These are phyloP conservation scores for Auricularia sp. DNA, from an alignment of 768 basidiomycete species.

Conservation along the genomic window DNA sequence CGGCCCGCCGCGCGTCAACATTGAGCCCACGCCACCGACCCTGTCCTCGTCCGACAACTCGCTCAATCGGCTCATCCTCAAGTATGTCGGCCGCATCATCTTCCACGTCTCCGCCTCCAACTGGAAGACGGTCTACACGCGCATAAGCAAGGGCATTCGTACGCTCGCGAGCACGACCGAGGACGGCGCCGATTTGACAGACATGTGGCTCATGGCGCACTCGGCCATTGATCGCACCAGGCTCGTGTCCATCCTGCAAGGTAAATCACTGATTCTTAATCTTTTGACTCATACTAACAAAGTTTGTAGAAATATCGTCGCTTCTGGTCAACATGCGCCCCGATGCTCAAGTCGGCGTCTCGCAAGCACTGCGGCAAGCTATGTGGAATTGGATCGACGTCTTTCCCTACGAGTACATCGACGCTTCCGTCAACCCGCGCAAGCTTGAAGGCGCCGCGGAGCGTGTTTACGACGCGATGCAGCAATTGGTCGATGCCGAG, in stretches of 20 bases:
- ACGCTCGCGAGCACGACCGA: constrained; percentile 38
- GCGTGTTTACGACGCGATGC: constrained; percentile 74
- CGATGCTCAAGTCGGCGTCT: constrained; percentile 62
- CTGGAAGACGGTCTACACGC: constrained; percentile 66
- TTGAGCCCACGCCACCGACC: constrained; percentile 56
- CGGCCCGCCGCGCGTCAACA: constrained; percentile 17
- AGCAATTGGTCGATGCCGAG: constrained; percentile 34
- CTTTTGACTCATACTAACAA: no score
- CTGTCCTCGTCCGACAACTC: constrained; percentile 44
- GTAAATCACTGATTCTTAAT: no score
- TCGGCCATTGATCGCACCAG: constrained; percentile 61
- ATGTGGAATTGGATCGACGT: constrained; percentile 85
- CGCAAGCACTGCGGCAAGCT: constrained; percentile 61
- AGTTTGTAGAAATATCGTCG: constrained; percentile 52
- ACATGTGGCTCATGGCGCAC: constrained; percentile 70
- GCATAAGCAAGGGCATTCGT: constrained; percentile 62
- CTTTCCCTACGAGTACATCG: constrained; percentile 70
- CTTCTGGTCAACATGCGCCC: constrained; percentile 73
- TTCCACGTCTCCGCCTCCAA: constrained; percentile 84
- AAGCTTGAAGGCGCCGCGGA: constrained; percentile 74
- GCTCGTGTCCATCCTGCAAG: constrained; percentile 58
- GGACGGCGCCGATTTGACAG: constrained; percentile 42
- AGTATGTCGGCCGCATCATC: constrained; percentile 68
- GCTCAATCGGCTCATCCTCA: constrained; percentile 52
- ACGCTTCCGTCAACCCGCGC: constrained; percentile 53